Base-by-base conservation (phyloP, 208 protist species). In the Lotmaria passim region DNA sequence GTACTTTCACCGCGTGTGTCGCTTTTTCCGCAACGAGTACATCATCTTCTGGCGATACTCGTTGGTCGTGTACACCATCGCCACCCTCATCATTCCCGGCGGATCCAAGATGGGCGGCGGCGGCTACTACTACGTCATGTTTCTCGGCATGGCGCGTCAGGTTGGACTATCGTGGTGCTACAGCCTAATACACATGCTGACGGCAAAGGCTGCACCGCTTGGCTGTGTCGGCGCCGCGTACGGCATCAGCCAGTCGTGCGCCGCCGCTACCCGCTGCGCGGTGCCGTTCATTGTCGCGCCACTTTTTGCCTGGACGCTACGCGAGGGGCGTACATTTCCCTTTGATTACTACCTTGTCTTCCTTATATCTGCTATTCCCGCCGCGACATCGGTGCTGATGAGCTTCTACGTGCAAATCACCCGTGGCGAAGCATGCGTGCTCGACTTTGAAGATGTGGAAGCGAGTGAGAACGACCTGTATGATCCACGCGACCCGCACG, bases 311-410 rank as follows among this genome's bases (percentile, higher is more conserved):
- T 89, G 80, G 78, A 87, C 83, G 33, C 67, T 93, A 15, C 47
- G 39, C 14, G 65, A 65, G 11, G 38, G 36, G 0, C 69, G 73
- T 15, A 5, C 60, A 4, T 63, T 90, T 61, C 87, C 83, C 17
- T 89, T 93, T 39, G 84, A 89, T 52, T 75, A 90, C 65, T 85
- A 79, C 66, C 70, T 88, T 30, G 69, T 82, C 2, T 89, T 93
- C 55, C 51, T 83, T 50, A 8, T 93, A 2, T 67, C 61, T 31
- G 60, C 47, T 15, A 34, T 78, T 4, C 57, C 67, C 19, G 48
- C 68, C 4, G 41, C 73, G 7, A 31, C 41, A 1, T 72, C 73
- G 15, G 69, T 70, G 28, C 30, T 0, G 19, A 50, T 79, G 44
- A 79, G 59, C 23, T 68, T 59, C 47, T 53, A 53, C 38, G 48